These are phyloP conservation scores for Eucalyptus caleyi DNA, from an alignment of 345 rosid species.

Conservation along the genomic window DNA sequence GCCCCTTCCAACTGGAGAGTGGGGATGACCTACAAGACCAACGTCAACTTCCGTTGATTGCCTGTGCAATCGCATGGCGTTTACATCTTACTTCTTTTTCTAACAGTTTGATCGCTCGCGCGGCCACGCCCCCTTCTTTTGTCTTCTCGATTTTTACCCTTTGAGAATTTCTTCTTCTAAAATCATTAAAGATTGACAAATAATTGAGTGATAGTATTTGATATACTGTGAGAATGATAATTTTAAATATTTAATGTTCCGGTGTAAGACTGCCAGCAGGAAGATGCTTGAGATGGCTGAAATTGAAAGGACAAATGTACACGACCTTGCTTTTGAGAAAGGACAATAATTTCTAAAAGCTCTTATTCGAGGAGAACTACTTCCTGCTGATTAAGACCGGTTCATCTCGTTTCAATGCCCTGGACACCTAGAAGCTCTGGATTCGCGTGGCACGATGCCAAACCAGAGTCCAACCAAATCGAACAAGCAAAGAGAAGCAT, in stretches of 20 bases:
- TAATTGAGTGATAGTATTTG: no score
- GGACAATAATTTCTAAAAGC: background rate
- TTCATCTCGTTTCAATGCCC: background rate
- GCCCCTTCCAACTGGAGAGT: constrained; percentile 59
- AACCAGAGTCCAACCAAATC: background rate
- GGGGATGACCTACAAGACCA: constrained; percentile 39
- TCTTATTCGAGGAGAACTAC: background rate
- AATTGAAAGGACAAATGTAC: background rate
- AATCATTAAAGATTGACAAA: background rate
- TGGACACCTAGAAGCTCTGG: background rate
- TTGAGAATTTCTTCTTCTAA: background rate
- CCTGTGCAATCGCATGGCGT: background rate
- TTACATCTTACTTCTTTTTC: background rate
- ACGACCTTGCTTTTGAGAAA: background rate
- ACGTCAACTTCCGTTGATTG: constrained; percentile 50
- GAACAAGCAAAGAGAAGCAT: background rate
- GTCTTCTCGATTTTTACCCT: background rate
- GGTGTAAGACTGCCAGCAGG: background rate
- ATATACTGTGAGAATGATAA: no score
- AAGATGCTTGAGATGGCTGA: background rate
- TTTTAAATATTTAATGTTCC: background rate
- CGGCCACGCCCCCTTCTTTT: background rate
- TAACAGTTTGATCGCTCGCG: background rate
- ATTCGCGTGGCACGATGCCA: background rate
- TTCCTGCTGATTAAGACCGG: background rate